A percentile compares a stretch with the other conserved stretches of the same genome.
These are phyloP conservation scores for Pythium brachiatum DNA, from an alignment of 352 stramenopile genomes.

Conservation along the genomic window DNA sequence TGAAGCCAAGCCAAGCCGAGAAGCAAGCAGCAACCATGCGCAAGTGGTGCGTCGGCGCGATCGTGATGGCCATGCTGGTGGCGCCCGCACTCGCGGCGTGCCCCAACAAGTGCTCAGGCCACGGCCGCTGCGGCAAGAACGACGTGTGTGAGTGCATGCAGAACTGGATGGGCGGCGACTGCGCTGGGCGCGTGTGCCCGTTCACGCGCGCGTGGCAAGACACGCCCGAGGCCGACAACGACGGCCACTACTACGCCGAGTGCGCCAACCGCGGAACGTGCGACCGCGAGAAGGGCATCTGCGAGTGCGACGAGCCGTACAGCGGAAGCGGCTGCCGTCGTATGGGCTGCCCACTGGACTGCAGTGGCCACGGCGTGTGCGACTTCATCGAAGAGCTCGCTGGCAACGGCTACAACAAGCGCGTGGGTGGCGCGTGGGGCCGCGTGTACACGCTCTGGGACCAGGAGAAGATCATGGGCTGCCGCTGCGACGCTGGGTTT, in stretches of 20 bases:
- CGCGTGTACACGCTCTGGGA: constrained; percentile 63
- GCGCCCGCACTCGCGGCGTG: constrained; percentile 29
- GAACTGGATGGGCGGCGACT: constrained; percentile 67
- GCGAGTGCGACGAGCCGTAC: constrained; percentile 64
- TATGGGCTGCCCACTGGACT: constrained; percentile 40
- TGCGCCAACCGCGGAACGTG: constrained; percentile 75
- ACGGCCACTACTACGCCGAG: constrained; percentile 71
- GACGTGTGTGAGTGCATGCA: constrained; percentile 82
- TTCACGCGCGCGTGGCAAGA: constrained; percentile 49
- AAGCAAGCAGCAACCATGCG: constrained; percentile 24
- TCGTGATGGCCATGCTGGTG: constrained; percentile 32
- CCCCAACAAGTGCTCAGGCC: constrained; percentile 88
- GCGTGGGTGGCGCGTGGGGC: constrained; percentile 26
- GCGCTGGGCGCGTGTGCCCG: constrained; percentile 38
- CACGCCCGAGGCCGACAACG: constrained; percentile 34
- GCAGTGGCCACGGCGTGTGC: constrained; percentile 48
- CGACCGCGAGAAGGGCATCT: constrained; percentile 65
- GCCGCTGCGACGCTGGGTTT: constrained; percentile 45
- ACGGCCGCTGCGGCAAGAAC: constrained; percentile 75
- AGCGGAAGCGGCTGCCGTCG: constrained; percentile 60
- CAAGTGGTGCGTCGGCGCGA: constrained; percentile 34
- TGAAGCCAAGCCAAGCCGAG: not conserved
- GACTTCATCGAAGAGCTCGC: constrained; percentile 56
- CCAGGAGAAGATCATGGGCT: constrained; percentile 75
- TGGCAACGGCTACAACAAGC: constrained; percentile 40